phyloP scores from a whole-genome alignment of 148 eudicot genomes.

The Persicaria maculosa region DNA sequence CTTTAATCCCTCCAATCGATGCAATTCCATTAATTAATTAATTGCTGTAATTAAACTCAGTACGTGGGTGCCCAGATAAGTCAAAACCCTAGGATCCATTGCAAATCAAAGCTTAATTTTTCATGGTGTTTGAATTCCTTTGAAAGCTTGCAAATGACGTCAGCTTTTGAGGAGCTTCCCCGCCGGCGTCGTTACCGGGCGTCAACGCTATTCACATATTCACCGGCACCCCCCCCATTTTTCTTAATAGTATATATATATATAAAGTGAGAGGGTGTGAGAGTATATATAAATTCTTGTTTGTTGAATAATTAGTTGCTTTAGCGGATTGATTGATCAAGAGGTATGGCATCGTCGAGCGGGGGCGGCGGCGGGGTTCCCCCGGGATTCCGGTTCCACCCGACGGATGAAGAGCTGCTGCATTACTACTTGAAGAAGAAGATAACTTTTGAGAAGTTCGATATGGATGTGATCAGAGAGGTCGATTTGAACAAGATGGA shows the following conservation, averaged over 20 bases:
- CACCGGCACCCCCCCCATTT: background rate
- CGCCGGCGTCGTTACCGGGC: conserved; percentile 86
- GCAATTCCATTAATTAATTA: background rate
- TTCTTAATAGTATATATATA: background rate
- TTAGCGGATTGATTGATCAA: background rate
- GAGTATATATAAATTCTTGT: background rate
- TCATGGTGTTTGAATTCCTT: conserved; percentile 10
- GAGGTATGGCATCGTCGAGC: conserved; percentile 24
- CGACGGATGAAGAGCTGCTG: conserved; percentile 90
- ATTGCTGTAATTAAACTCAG: background rate
- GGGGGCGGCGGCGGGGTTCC: conserved; percentile 67
- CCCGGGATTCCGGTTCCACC: conserved; percentile 93
- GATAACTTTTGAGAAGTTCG: conserved; percentile 66
- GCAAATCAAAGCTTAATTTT: background rate
- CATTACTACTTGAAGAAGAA: conserved; percentile 95
- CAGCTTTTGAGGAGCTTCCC: conserved; percentile 38
- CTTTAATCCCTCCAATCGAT: conserved; percentile 16
- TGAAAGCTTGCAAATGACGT: conserved; percentile 33
- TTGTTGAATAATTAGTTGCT: background rate
- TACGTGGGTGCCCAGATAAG: conserved; percentile 2
- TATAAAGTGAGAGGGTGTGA: background rate
- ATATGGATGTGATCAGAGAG: conserved; percentile 90
- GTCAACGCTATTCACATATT: conserved; percentile 38
- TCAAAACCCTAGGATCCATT: conserved; percentile 4
- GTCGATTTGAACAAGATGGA: conserved; percentile 91